Evolutionary conservation across 345 rosid species (phyloP).

Genomic region (Acer negundo): DNA sequence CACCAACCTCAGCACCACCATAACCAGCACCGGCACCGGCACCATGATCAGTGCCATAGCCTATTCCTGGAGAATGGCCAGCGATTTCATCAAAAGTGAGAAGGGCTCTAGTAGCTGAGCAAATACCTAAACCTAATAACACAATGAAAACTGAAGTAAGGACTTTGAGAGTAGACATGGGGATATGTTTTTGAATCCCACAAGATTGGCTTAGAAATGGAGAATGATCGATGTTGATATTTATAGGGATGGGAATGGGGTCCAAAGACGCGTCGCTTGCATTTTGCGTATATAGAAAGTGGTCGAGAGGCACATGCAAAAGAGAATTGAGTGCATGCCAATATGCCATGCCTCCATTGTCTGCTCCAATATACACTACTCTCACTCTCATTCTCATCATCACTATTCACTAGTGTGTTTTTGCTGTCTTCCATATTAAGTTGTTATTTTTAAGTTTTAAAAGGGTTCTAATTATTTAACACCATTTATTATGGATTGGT

Average conservation of each 20-base stretch:
- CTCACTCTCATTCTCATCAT: neutral
- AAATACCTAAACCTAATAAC: conserved; percentile 29
- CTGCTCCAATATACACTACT: neutral
- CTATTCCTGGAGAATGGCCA: conserved; percentile 16
- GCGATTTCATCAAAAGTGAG: conserved; percentile 22
- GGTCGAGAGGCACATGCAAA: conserved; percentile 33
- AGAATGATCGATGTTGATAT: conserved; percentile 19
- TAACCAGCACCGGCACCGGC: conserved; percentile 25
- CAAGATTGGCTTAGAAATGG: neutral
- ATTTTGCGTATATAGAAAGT: neutral
- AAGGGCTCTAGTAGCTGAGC: conserved; percentile 33
- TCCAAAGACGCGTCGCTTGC: neutral
- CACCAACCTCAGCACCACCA: conserved; percentile 19
- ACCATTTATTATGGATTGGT: too few relatives aligned
- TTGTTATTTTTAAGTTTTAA: too few relatives aligned
- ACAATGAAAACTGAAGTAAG: conserved; percentile 16
- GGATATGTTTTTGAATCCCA: neutral
- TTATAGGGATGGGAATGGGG: conserved; percentile 27
- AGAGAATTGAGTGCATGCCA: neutral
- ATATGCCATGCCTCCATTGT: neutral
- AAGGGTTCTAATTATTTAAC: too few relatives aligned
- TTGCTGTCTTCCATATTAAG: conserved; percentile 41
- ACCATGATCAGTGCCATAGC: conserved; percentile 22
- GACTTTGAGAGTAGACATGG: conserved; percentile 25
- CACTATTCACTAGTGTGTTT: conserved; percentile 27